phyloP scores from a whole-genome alignment of 2,329 filamentous ascomycete species.

The Xylariaceae sp. region DNA sequence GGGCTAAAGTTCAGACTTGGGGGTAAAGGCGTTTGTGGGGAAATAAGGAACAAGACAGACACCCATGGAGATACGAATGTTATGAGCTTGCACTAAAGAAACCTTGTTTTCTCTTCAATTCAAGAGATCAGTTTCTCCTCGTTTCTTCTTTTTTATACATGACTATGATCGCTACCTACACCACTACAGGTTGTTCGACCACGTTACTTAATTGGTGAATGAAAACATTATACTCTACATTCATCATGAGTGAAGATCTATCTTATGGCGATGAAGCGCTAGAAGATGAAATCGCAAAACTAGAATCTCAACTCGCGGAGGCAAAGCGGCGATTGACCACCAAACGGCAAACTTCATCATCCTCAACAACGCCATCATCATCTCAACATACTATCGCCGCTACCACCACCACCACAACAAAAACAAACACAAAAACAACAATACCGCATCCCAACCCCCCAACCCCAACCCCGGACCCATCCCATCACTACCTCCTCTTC shows the following conservation, averaged over 20 bases:
- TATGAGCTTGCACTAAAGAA: conserved; percentile 5
- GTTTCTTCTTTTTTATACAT: not conserved
- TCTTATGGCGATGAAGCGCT: conserved; percentile 24
- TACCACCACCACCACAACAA: too few relatives aligned
- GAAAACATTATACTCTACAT: not conserved
- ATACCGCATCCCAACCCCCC: too few relatives aligned
- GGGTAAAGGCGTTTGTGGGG: conserved; percentile 15
- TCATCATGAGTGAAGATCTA: conserved; percentile 17
- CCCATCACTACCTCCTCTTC: conserved; percentile 64
- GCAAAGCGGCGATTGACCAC: conserved; percentile 32
- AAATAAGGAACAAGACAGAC: conserved; percentile 7
- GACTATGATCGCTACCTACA: not conserved
- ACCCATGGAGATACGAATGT: conserved; percentile 10
- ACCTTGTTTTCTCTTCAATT: conserved; percentile 1
- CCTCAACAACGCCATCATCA: not conserved
- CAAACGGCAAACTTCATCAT: conserved; percentile 6
- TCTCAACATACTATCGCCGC: too few relatives aligned
- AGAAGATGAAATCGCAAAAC: conserved; percentile 51
- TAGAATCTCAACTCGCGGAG: conserved; percentile 48
- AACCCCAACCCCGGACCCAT: conserved; percentile 6
- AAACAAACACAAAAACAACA: too few relatives aligned
- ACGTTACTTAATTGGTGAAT: not conserved
- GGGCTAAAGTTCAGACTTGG: not conserved
- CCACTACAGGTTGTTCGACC: not conserved
- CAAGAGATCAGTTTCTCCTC: not conserved